phyloP scores from a whole-genome alignment of 352 stramenopile species.

The Globisporangium parvum region DNA sequence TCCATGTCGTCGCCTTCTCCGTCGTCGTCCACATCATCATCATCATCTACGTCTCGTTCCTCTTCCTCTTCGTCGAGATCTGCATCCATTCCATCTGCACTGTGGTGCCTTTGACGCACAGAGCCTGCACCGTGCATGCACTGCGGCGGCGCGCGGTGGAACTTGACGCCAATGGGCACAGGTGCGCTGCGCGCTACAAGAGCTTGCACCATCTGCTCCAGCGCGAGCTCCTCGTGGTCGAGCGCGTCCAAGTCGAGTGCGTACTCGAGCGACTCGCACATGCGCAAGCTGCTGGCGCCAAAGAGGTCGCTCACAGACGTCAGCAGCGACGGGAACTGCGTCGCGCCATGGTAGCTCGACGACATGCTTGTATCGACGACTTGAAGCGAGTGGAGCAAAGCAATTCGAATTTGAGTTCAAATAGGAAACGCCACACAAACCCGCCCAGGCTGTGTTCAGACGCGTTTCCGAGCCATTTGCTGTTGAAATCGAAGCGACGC shows the following conservation, averaged over 20 bases:
- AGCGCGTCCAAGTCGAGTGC: constrained; percentile 43
- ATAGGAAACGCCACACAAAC: too few species aligned
- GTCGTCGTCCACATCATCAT: constrained; percentile 26
- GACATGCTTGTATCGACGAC: too few species aligned
- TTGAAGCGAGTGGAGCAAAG: too few species aligned
- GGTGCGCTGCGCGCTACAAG: constrained; percentile 44
- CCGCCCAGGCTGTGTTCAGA: too few species aligned
- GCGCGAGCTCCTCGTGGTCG: constrained; percentile 46
- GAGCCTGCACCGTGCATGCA: too few species aligned
- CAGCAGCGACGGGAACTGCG: constrained; percentile 30
- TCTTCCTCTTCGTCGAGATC: constrained; percentile 28
- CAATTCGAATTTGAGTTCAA: not conserved
- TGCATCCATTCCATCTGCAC: constrained; percentile 9
- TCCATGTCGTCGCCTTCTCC: constrained; percentile 15
- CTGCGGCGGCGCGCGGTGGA: constrained; percentile 24
- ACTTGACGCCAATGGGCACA: constrained; percentile 54
- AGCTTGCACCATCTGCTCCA: constrained; percentile 43
- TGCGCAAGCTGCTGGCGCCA: constrained; percentile 38
- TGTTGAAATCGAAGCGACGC: too few species aligned
- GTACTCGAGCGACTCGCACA: constrained; percentile 41
- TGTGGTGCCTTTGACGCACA: not conserved
- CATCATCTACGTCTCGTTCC: constrained; percentile 35
- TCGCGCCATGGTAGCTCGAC: not conserved
- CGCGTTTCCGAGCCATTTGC: too few species aligned
- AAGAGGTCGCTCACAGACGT: constrained; percentile 55